Evolutionary conservation across 306 rosid genomes (phyloP), one percentile per base, ranked within the genome.

Genomic region (Carpinus fangiana): DNA sequence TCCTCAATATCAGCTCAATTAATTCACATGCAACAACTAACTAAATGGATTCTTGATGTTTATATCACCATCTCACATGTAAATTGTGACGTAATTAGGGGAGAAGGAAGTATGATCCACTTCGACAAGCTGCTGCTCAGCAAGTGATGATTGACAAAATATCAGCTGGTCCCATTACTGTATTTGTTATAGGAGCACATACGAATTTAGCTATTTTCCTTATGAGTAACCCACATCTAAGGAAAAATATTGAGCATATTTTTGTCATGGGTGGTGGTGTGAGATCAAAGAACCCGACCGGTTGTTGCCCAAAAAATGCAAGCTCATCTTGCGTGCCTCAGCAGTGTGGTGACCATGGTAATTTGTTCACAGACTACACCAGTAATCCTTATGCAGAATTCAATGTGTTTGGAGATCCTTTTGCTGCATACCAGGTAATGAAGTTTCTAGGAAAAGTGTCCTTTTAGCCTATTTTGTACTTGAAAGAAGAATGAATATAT

Each of bases 261-360:
- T 95, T 87, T 72, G 84, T 89, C 34, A 93, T 95, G 99, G 99
- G 98, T 34, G 99, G 99, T 0, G 97, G 96, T 65, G 93, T 95
- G 73, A 88, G 93, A 46, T 83, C 99, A 20, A 86, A 91, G 76
- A 92, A 91, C 70, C 97, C 97, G 10, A 90, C 93, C 12, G 93
- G 95, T 53, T 95, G 98, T 78, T 95, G 98, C 82, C 98, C 97
- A 2, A 67, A 84, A 81, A 92, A 89, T 70, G 76, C 86, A n/a
- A 78, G 78, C 36, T 76, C 90, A 20, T 76, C 96, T 18, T 95
- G 96, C 59, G 81, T 77, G 23, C 96, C 97, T 4, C 43, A 17
- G 60, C 98, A 95, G 82, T 95, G 98, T 70, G 96, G 98, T 73
- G 89, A 90, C 74, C 90, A 45, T 17, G 98, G 99, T 46, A 95